phyloP scores from a whole-genome alignment of 495 filamentous ascomycete genomes.

The Halenospora varia region DNA sequence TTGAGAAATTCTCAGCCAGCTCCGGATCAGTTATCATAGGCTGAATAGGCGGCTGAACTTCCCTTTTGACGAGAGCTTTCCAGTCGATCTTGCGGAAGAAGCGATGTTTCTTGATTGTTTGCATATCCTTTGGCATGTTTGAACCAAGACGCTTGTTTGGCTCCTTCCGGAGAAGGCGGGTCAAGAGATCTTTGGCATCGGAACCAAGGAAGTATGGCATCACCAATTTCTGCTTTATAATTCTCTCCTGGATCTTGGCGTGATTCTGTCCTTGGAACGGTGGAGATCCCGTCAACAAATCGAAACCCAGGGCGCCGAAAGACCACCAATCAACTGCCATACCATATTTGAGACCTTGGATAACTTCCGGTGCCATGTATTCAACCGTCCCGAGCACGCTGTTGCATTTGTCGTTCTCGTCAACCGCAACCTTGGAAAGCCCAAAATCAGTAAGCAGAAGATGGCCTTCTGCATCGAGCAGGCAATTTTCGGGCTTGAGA shows the following conservation, averaged over 20 bases:
- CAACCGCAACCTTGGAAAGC: conserved; percentile 88
- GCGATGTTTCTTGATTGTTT: conserved; percentile 83
- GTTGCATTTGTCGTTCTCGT: conserved; percentile 73
- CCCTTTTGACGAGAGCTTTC: conserved; percentile 71
- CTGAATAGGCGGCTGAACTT: conserved; percentile 80
- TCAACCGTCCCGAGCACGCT: conserved; percentile 90
- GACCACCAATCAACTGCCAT: conserved; percentile 99
- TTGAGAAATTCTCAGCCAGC: conserved; percentile 89
- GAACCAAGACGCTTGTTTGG: conserved; percentile 82
- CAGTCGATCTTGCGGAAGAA: conserved; percentile 98
- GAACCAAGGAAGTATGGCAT: conserved; percentile 83
- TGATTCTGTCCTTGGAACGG: conserved; percentile 90
- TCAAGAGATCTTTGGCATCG: conserved; percentile 91
- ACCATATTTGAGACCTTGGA: conserved; percentile 79
- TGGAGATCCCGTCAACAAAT: conserved; percentile 84
- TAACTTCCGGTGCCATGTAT: conserved; percentile 97
- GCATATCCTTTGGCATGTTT: conserved; percentile 82
- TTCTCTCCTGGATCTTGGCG: conserved; percentile 88
- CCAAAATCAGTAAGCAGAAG: conserved; percentile 96
- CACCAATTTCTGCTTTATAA: conserved; percentile 81
- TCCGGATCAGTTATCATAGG: conserved; percentile 93
- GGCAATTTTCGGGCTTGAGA: conserved; percentile 96
- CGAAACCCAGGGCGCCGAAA: conserved; percentile 84
- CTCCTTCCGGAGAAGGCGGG: conserved; percentile 83
- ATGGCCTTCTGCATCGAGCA: conserved; percentile 86